These are phyloP conservation scores for Cajanus cajan DNA, from an alignment of 306 rosid species.

Conservation along the genomic window DNA sequence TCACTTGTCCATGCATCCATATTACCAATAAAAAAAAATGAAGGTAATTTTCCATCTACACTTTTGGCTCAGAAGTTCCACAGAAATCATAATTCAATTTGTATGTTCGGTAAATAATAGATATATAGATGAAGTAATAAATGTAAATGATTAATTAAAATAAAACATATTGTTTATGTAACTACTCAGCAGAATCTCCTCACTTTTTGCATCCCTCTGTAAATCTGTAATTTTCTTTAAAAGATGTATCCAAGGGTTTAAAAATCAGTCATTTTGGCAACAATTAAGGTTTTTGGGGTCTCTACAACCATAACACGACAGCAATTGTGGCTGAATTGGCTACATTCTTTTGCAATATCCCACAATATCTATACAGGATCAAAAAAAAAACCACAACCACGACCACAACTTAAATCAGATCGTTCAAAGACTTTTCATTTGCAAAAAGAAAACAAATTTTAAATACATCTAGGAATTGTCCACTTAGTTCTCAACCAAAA, in stretches of 20 bases:
- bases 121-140: neutral
- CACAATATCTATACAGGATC: neutral
- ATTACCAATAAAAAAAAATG: neutral
- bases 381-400: neutral
- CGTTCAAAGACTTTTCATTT: neutral
- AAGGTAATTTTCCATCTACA: neutral
- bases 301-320: neutral
- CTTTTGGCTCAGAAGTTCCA: neutral
- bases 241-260: neutral
- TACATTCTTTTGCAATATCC: neutral
- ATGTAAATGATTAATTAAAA: neutral
- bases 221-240: neutral
- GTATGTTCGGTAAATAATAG: neutral
- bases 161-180: neutral
- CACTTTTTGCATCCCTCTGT: neutral
- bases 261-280: neutral
- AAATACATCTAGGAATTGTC: neutral
- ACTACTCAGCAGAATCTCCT: neutral
- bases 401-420: neutral
- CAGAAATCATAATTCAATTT: neutral
- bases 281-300: neutral
- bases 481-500: neutral
- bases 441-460: neutral
- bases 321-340: neutral
- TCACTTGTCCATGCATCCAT: neutral